Evolutionary conservation across 2,329 filamentous ascomycete genomes (phyloP), one percentile per base, ranked within the genome.

Genomic region (Aspergillus nomiae): DNA sequence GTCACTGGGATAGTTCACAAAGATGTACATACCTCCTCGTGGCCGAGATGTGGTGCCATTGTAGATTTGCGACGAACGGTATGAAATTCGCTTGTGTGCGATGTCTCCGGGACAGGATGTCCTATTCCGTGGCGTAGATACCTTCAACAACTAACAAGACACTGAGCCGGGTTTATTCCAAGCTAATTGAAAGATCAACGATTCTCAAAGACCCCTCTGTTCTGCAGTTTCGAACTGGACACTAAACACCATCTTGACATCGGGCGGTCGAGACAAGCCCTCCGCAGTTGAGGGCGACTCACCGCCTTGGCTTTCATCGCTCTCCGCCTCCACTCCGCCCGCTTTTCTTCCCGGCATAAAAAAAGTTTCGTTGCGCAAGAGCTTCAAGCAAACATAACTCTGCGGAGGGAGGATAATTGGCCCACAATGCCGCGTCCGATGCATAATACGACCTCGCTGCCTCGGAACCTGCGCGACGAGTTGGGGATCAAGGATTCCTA

Each of bases 401-500:
- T 28, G 51, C 34, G 30, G n/a, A 55, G 32, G 51, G 9, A 55
- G 21, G n/a, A 38, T 38, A 11, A 43, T 19, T 30, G 10, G 50
- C 46, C 56, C 63, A 72, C 59, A 5, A 80, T 80, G 77, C 72
- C 67, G 26, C 77, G 75, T 36, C 72, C 73, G 28, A 68, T 66
- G 62, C 76, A 79, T 66, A 77, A 79, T 68, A 81, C 79, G n/a
- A 80, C 79, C 14, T 75, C 73, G 5, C 69, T 82, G 11, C 80
- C 80, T 19, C 72, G 75, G 32, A 63, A 74, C 16, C 66, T 82
- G 12, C 76, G 76, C 36, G 71, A 74, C 2, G 78, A 82, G 61
- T 68, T 82, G 26, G 79, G 78, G 0, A 70, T 80, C n/a, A 70
- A 69, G 30, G 78, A 78, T 66, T 68, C 66, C 6, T 74, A 75